Base-by-base conservation (phyloP, 2,329 filamentous ascomycete genomes). In the Cercospora sojina region DNA sequence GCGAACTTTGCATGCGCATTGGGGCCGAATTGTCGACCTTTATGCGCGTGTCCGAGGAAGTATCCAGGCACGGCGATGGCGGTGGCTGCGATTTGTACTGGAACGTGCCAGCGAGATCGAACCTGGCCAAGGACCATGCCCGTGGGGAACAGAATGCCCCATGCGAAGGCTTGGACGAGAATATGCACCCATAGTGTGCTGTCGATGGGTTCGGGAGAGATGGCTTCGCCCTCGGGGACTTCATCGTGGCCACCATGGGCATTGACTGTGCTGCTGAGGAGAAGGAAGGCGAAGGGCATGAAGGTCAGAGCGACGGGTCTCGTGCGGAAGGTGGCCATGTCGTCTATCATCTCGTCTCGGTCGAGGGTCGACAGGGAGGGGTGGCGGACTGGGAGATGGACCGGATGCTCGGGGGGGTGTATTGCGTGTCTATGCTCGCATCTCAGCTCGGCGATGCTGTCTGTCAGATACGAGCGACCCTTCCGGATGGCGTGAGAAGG, bases 81-180 rank as follows among this genome's bases (percentile, higher is more conserved):
- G 25, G 91, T 90, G 70, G 90, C 92, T 62, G 90, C 75, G 29
- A 90, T 85, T 79, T 99, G 95, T 3, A 92, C 83, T 6, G 95
- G 94, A 60, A 98, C 94, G 81, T 99, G 95, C 92, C 92, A 98
- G 80, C 91, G 88, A 67, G 90, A 96, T 69, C 92, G 92, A 71
- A 91, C 88, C 66, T 99, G 93, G 66, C 94, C 94, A 18, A 97
- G 83, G 49, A 98, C 93, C 94, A 99, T 98, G 73, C 95, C 95
- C 16, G 92, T 85, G 10, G 95, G 95, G 75, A 97, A 98, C 66
- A 98, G 87, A 72, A 99, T 84, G 68, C 95, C 95, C 83, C 96
- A 98, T 65, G 93, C 88, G 66, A 95, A 76, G 78, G 89, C 90
- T 84, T 97, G 93, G 55, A 96, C 80, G 67, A 97, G 85, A 75